Evolutionary conservation across 2,329 filamentous ascomycete species (phyloP), one percentile per base, ranked within the genome.

Genomic region (Penicillium sp.): DNA sequence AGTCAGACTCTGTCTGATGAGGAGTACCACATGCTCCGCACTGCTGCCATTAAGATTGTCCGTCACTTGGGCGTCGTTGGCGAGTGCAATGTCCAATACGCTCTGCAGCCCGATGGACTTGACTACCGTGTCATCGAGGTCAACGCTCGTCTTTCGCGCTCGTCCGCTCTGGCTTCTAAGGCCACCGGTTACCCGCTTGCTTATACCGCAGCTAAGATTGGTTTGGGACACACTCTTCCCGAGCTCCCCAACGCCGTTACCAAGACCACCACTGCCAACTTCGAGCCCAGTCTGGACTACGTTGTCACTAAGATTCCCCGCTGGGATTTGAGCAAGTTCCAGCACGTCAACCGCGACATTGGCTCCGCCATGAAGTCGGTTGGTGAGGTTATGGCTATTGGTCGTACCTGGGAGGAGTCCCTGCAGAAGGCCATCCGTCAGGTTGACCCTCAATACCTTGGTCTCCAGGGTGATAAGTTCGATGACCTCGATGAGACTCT

Each of bases 61-160:
- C 89, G 94, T 62, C 94, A 99, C 77, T 83, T 99, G 64, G 93
- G 93, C 66, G 94, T 99, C 50, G 93, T 97, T 47, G 94, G 94
- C 75, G 94, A 99, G 81, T 99, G 94, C 79, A 99, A 99, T 76
- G 92, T 97, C 34, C 93, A 97, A 78, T 99, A 99, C 76, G 92
- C 92, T 63, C 85, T 99, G 61, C 92, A 97, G 77, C 94, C 94
- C 16, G 92, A 97, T 78, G 93, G 93, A 57, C 87, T 97, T 60
- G 94, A 99, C 80, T 99, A 97, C 82, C 87, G 94, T 74, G 93
- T 99, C 62, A 99, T 99, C 69, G 94, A 99, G 78, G 93, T 99
- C 78, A 99, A 99, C 75, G 94, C 94, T 66, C 93, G 94, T 87
- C 87, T 99, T 50, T 97, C 94, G 71, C 90, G 94, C 70, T 99